These are phyloP conservation scores for Chrysosporium keratinophilum DNA, from an alignment of 2,329 filamentous ascomycete species.

Conservation along the genomic window DNA sequence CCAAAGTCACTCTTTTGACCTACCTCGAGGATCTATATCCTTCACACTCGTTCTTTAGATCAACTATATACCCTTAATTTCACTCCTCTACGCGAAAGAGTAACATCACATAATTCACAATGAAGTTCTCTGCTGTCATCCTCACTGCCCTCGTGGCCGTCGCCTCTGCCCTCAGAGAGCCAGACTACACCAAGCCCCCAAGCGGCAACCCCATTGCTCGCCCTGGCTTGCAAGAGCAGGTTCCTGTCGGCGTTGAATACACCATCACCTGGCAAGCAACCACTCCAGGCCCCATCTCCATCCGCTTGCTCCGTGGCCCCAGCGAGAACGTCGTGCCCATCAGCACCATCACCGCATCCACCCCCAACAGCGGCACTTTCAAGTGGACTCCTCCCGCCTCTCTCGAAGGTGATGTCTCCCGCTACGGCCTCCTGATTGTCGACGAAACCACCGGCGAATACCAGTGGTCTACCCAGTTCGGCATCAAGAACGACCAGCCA, in stretches of 20 bases:
- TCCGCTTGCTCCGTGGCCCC: slow-evolving; percentile 52
- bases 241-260: slow-evolving; percentile 47
- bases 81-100: slow-evolving; percentile 14
- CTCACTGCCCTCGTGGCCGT: slow-evolving; percentile 32
- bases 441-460: slow-evolving; percentile 50
- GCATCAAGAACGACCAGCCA: slow-evolving; percentile 35
- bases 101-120: slow-evolving; percentile 21
- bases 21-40: slow-evolving; percentile 9
- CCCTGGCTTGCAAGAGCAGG: slow-evolving; percentile 43
- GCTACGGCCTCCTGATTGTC: slow-evolving; percentile 53
- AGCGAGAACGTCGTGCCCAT: slow-evolving; percentile 44
- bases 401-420: slow-evolving; percentile 41
- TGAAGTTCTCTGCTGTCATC: slow-evolving; percentile 33
- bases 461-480: slow-evolving; percentile 55
- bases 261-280: slow-evolving; percentile 48
- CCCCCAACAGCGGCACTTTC: slow-evolving; percentile 48
- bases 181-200: slow-evolving; percentile 29
- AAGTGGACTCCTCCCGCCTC: slow-evolving; percentile 43
- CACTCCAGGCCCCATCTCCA: slow-evolving; percentile 37
- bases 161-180: slow-evolving; percentile 29
- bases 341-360: slow-evolving; percentile 43
- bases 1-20: slow-evolving; percentile 20
- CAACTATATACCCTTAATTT: slow-evolving; percentile 19
- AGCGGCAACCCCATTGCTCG: slow-evolving; percentile 46
- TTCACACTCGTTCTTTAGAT: slow-evolving; percentile 14